Evolutionary conservation across 192 early-diverging fungal species (phyloP).

Genomic region (Coemansia sp.): DNA sequence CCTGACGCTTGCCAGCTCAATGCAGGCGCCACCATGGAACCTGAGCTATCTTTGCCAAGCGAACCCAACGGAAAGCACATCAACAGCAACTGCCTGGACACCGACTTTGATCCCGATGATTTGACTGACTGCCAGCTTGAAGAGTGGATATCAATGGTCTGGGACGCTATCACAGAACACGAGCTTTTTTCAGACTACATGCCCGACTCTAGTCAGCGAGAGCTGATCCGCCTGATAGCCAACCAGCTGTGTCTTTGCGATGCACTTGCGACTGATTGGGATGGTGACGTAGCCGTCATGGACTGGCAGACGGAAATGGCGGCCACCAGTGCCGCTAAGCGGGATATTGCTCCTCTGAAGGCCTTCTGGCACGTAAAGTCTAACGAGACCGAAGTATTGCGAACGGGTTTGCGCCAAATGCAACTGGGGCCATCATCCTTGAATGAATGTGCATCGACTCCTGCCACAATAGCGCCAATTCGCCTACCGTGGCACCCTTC

Average conservation of each 20-base stretch:
- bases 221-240: constrained; percentile 27
- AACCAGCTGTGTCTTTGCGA: constrained; percentile 21
- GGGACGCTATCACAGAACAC: constrained; percentile 18
- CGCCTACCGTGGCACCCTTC: constrained; percentile 23
- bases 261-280: neutral
- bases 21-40: neutral
- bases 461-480: constrained; percentile 26
- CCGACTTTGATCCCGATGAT: constrained; percentile 35
- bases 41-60: neutral
- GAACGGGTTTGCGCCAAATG: constrained; percentile 9
- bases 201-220: constrained; percentile 24
- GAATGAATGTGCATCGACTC: neutral
- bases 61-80: neutral
- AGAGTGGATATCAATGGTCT: constrained; percentile 30
- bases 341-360: constrained; percentile 7
- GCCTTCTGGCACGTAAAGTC: constrained; percentile 19
- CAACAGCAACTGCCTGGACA: neutral
- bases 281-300: too few relatives aligned
- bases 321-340: neutral
- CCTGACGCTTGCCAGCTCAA: neutral
- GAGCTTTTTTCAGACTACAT: neutral
- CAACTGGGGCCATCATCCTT: neutral
- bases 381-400: constrained; percentile 28
- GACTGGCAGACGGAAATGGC: constrained; percentile 8
- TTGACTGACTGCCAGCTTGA: constrained; percentile 27